Base-by-base conservation (phyloP, 805 yeast species). In the Saturnispora ahearnii region DNA sequence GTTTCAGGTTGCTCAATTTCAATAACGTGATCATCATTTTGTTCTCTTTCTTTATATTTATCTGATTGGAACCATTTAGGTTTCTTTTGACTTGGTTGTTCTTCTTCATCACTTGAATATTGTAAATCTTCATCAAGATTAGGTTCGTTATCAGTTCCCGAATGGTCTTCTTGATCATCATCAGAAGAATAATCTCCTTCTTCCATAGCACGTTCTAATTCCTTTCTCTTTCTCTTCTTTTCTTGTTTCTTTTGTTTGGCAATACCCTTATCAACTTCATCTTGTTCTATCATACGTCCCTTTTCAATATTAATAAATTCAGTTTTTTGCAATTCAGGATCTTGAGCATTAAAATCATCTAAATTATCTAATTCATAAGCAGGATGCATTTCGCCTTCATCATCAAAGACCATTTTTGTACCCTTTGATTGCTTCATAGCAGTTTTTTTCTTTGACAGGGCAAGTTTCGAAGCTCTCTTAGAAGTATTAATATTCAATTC, bases 321-420 rank as follows among this genome's bases (percentile, higher is more conserved):
- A 38, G 72, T 67, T 67, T 86, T 84, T 9, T 63, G 67, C 47
- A 70, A 71, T 2, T 90, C 89, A 58, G 79, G 85, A 30, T 81
- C 81, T 33, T 71, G 73, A 54, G 77, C 79, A 54, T 66, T 76
- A 76, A 93, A 93, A 52, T 86, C 95, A 38, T 82, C 93, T 66
- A 88, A 97, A 57, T 84, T 87, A 62, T 87, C 89, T 53, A 93
- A 73, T 67, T 91, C 98, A 62, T 93, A 93, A 5, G 91, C 72
- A 9, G 95, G 86, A 66, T 91, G 98, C 0, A 98, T 84, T 5
- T 73, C 74, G 28, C 99, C 99, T 3, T 91, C 97, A 54, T 93
- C 99, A 62, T 93, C 99, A 62, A 91, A 93, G 49, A 78, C 74
- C 57, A 91, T 65, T 63, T 89, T 93, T 21, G 84, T 79, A 15